These are phyloP conservation scores for Cyanophora paradoxa DNA, from an alignment of 78 protist genomes.

Conservation along the genomic window DNA sequence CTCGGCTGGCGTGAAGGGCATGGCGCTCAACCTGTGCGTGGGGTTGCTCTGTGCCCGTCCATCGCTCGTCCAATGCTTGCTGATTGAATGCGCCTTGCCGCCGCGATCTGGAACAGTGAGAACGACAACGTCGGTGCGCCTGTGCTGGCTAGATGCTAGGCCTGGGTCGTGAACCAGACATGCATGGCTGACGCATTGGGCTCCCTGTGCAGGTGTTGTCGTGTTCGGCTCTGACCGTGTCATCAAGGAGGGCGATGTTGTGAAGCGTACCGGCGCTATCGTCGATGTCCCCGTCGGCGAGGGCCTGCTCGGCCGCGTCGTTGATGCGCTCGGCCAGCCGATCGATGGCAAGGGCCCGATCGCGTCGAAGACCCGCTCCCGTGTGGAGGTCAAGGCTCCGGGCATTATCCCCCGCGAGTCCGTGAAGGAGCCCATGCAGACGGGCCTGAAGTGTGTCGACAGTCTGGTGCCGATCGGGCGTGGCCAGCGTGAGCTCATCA, in stretches of 20 bases:
- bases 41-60: no score
- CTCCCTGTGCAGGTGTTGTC: no score
- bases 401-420: slow-evolving; percentile 64
- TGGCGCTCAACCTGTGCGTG: slow-evolving; percentile 69
- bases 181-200: no score
- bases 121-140: slow-evolving; percentile 66
- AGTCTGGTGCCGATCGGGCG: slow-evolving; percentile 76
- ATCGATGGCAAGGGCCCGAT: slow-evolving; percentile 61
- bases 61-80: no score
- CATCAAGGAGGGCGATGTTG: slow-evolving; percentile 61
- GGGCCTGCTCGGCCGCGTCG: slow-evolving; percentile 61
- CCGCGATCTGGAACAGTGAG: no score
- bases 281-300: slow-evolving; percentile 58
- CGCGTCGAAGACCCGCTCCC: slow-evolving; percentile 25
- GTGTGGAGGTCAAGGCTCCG: slow-evolving; percentile 70
- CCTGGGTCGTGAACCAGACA: no score
- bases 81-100: no score
- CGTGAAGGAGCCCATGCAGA: slow-evolving; percentile 72
- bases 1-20: slow-evolving; percentile 45
- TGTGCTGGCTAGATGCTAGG: no score
- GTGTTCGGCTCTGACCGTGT: slow-evolving; percentile 57
- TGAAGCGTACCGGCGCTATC: slow-evolving; percentile 68
- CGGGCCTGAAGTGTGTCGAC: slow-evolving; percentile 73
- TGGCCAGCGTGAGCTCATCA: slow-evolving; percentile 78
- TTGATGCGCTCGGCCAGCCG: slow-evolving; percentile 60